Evolutionary conservation across 2,329 filamentous ascomycete genomes (phyloP).

Genomic region (Fusarium domesticum): DNA sequence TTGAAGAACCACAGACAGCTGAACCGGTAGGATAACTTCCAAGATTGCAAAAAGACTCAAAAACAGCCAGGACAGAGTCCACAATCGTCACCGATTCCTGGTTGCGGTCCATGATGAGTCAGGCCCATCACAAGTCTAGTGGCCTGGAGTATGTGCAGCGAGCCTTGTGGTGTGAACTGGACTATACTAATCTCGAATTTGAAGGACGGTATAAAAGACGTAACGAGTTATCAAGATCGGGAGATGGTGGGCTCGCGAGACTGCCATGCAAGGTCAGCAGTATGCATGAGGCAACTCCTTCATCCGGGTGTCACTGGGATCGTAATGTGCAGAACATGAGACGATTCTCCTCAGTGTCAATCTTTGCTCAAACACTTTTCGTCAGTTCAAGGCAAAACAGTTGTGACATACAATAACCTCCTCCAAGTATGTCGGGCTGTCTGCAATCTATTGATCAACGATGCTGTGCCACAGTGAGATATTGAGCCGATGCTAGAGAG

Average conservation of each 20-base stretch:
- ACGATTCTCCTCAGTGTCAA: background rate
- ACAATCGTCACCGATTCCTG: constrained; percentile 1
- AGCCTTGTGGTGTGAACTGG: no score
- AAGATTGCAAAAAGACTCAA: constrained; percentile 1
- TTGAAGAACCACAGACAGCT: background rate
- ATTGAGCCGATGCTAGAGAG: constrained; percentile 31
- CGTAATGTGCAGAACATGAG: constrained; percentile 4
- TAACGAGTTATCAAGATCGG: no score
- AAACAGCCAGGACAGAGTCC: background rate
- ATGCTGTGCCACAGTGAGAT: constrained; percentile 18
- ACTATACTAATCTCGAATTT: no score
- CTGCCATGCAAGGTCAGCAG: background rate
- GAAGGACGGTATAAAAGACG: background rate
- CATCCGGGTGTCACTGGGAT: constrained; percentile 1
- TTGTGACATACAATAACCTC: accelerated
- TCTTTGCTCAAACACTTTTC: background rate
- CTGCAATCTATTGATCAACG: constrained; percentile 30
- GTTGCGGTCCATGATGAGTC: background rate
- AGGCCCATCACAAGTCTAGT: background rate
- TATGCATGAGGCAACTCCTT: background rate
- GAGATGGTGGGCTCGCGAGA: no score
- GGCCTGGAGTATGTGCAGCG: no score
- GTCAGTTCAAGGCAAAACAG: background rate
- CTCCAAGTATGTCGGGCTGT: constrained; percentile 22
- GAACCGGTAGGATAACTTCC: background rate